A percentile compares a stretch with the other conserved stretches of the same genome.
These are phyloP conservation scores for Xylariomycetidae sp. DNA, from an alignment of 2,329 filamentous ascomycete genomes.

Conservation along the genomic window DNA sequence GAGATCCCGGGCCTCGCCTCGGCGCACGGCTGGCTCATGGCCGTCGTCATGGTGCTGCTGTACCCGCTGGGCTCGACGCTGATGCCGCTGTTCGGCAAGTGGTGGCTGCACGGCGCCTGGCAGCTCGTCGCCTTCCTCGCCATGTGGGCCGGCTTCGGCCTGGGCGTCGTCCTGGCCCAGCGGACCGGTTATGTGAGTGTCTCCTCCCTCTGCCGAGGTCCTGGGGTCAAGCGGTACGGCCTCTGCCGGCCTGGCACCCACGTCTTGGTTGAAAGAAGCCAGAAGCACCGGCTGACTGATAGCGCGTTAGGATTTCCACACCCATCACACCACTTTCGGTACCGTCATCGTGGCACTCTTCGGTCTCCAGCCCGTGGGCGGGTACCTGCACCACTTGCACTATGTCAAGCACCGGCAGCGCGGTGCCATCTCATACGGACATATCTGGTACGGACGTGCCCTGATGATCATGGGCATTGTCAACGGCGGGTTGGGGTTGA, in stretches of 20 bases:
- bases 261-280: no score
- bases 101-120: conserved; percentile 50
- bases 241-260: no score
- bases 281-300: no score
- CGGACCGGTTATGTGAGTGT: conserved; percentile 21
- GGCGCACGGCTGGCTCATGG: conserved; percentile 54
- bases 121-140: conserved; percentile 48
- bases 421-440: conserved; percentile 46
- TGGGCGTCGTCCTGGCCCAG: conserved; percentile 45
- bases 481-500: conserved; percentile 58
- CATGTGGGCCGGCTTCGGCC: conserved; percentile 51
- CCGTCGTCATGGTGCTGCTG: conserved; percentile 49
- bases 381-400: conserved; percentile 50
- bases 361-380: conserved; percentile 52
- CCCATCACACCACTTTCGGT: conserved; percentile 51
- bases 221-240: no score
- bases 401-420: conserved; percentile 43
- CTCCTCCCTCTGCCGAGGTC: neutral
- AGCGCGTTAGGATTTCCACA: conserved; percentile 40
- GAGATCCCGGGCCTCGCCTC: conserved; percentile 10
- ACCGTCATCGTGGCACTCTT: conserved; percentile 48
- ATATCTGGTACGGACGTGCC: conserved; percentile 57
- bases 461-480: conserved; percentile 54
- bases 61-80: conserved; percentile 56
- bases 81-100: conserved; percentile 54